Base-by-base conservation (phyloP, 2,329 filamentous ascomycete species). In the Stenocarpella maydis region DNA sequence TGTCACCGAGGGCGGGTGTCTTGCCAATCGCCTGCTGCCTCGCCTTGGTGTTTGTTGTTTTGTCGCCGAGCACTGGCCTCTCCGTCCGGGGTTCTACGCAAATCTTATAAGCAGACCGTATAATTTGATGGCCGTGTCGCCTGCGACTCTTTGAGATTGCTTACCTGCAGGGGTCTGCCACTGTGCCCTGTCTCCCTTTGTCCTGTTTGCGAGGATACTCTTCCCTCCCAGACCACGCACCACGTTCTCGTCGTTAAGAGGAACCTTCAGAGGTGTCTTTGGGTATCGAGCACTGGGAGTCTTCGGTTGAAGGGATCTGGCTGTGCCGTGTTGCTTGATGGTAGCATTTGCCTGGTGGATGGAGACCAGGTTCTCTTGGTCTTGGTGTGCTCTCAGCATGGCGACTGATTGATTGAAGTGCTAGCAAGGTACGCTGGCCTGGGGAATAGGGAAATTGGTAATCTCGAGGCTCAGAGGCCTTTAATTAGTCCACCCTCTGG, bases 11-110 rank as follows among this genome's bases (percentile, higher is more conserved):
- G 47, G 61, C 66, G n/a, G 70, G 67, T 1, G 70, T 71, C 75
- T 90, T 91, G 39, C 87, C 90, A 37, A 87, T 90, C 8, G 88
- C 88, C 4, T 90, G 90, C 72, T 92, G 90, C 73, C 90, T 86
- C 61, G 91, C 87, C 83, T 97, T 98, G 66, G 93, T 94, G 80
- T 99, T 99, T 65, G 96, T 98, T 1, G 95, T 98, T 81, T 99
- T 99, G 85, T 93, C 91, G 41, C 95, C 95, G 58, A 99, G 83
- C 15, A 94, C 92, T 45, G 95, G 94, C 76, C 95, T 90, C 70
- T 68, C 73, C 2, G 85, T 90, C 70, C 90, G 89, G 63, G 90
- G 86, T 68, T 86, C 89, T 91, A 68, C 21, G 7, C 6, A 34
- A 49, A 15, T 14, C 1, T 8, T n/a, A 58, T 72, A 52, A 70